Percentiles rank a stretch among this genome's conserved stretches.
Evolutionary conservation across 164 flowering plant species (phyloP).

Genomic region (Chloranthus sessilifolius): DNA sequence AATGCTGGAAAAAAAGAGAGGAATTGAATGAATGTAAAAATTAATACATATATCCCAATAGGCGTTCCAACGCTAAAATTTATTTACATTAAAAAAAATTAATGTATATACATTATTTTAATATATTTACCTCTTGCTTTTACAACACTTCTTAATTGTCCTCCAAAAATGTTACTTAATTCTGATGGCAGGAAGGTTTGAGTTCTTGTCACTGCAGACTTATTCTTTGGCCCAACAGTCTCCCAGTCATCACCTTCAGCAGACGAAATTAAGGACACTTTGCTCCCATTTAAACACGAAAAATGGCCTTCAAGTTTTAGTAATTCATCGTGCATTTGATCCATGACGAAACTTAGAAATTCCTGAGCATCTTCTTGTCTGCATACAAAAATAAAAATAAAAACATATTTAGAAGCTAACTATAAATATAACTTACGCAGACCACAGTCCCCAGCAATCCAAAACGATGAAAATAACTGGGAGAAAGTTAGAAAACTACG

Average conservation of each 20-base stretch:
- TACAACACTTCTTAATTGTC: constrained; percentile 83
- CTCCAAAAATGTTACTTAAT: constrained; percentile 87
- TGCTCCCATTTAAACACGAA: constrained; percentile 24
- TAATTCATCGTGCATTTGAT: constrained; percentile 91
- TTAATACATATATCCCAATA: too few relatives aligned
- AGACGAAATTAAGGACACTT: constrained; percentile 47
- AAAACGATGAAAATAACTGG: too few relatives aligned
- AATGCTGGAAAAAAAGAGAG: too few relatives aligned
- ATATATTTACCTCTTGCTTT: constrained; percentile 64
- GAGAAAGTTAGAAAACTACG: too few relatives aligned
- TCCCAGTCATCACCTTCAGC: constrained; percentile 96
- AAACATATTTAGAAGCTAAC: constrained; percentile 3
- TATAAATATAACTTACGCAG: too few relatives aligned
- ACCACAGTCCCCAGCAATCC: too few relatives aligned
- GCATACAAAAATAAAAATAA: constrained; percentile 13
- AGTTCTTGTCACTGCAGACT: constrained; percentile 88
- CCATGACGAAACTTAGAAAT: constrained; percentile 85
- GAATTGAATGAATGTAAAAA: too few relatives aligned
- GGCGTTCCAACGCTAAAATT: too few relatives aligned
- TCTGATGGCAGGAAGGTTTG: constrained; percentile 81
- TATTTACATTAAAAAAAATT: too few relatives aligned
- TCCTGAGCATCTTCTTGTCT: constrained; percentile 99
- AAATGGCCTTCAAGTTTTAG: constrained; percentile 65
- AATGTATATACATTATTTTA: too few relatives aligned
- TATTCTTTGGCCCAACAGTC: constrained; percentile 96